Evolutionary conservation across 805 yeast genomes (phyloP).

Genomic region (Candida morakotiae): DNA sequence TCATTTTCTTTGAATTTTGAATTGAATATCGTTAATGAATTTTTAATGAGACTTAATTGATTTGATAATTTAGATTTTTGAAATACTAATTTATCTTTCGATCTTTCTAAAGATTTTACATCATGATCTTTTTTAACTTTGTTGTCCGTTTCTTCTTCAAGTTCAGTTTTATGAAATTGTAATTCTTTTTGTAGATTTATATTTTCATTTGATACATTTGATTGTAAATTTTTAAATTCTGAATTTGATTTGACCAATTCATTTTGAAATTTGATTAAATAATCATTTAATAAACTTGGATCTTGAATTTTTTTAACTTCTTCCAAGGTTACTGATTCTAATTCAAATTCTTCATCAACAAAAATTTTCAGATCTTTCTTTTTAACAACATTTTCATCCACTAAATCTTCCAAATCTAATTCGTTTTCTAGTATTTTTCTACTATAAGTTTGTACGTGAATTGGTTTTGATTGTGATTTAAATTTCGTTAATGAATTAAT

Average conservation of each 20-base stretch:
- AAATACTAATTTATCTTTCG: constrained; percentile 29
- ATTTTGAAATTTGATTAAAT: constrained; percentile 21
- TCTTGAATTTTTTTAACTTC: constrained; percentile 15
- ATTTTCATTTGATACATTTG: constrained; percentile 12
- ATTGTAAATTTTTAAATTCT: constrained; percentile 18
- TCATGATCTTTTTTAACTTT: constrained; percentile 25
- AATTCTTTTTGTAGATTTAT: constrained; percentile 21
- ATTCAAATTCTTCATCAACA: constrained; percentile 1
- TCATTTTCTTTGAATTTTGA: constrained; percentile 17
- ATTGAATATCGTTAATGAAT: constrained; percentile 15
- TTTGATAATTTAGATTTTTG: constrained; percentile 25
- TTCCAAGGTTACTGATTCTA: constrained; percentile 10
- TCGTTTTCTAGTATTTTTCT: constrained; percentile 4
- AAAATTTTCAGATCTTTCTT: background rate
- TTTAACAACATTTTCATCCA: constrained; percentile 5
- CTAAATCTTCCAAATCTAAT: constrained; percentile 6
- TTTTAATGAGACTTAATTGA: constrained; percentile 18
- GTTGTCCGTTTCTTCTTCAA: constrained; percentile 30
- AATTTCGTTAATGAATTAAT: constrained; percentile 32
- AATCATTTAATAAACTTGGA: constrained; percentile 18
- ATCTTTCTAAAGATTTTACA: constrained; percentile 27
- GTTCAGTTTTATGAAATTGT: constrained; percentile 31
- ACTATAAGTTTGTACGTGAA: constrained; percentile 26
- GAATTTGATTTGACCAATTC: constrained; percentile 18
- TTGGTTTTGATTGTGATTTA: constrained; percentile 28